phyloP scores from a whole-genome alignment of 441 rosid genomes.

The Sinapis alba region DNA sequence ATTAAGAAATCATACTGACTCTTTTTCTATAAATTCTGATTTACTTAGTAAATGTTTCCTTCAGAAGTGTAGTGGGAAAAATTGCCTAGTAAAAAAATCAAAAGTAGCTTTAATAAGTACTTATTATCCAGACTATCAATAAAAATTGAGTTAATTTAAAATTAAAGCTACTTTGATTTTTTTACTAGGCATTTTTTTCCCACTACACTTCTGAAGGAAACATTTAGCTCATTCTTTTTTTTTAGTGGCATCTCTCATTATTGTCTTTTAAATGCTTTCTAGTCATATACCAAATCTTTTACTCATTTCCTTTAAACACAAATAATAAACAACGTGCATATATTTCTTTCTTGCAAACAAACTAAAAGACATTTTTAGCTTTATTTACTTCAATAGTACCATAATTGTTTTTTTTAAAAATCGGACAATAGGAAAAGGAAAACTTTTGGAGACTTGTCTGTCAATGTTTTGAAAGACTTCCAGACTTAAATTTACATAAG shows the following conservation, averaged over 20 bases:
- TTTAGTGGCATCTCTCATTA: neutral
- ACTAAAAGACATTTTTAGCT: too few species aligned
- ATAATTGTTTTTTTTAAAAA: neutral
- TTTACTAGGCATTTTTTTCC: neutral
- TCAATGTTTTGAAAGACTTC: neutral
- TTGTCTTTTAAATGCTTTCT: neutral
- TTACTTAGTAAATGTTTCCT: too few species aligned
- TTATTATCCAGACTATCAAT: neutral
- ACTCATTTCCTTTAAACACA: neutral
- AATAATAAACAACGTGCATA: neutral
- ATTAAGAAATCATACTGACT: neutral
- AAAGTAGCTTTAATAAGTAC: too few species aligned
- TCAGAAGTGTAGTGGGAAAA: too few species aligned
- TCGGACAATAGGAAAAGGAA: neutral
- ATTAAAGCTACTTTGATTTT: neutral
- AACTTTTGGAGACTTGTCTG: neutral
- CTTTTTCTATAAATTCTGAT: neutral
- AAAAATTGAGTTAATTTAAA: neutral
- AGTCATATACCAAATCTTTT: neutral
- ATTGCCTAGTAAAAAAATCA: too few species aligned
- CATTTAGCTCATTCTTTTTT: neutral
- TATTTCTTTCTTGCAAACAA: neutral
- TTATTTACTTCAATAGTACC: neutral
- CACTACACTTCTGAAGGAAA: neutral
- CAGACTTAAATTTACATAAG: conserved; percentile 1